A percentile compares a stretch with the other conserved stretches of the same genome.
Conservation (phyloP, 306 rosid genomes). For the Trifolium pratense region DNA sequence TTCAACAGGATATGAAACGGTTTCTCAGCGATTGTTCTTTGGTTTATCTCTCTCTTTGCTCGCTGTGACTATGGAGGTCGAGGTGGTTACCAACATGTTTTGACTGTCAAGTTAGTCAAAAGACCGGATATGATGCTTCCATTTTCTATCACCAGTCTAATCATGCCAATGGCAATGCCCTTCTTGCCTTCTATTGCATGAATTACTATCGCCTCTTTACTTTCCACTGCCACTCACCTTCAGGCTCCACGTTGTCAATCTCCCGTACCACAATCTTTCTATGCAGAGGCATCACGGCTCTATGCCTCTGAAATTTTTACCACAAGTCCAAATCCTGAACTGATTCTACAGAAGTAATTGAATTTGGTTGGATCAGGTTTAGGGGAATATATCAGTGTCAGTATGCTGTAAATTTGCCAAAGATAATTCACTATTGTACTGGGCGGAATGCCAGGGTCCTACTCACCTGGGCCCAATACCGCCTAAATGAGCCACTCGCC, state of each 20-base stretch:
- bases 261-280: neutral
- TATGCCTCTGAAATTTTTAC: neutral
- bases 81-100: neutral
- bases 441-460: too few species aligned
- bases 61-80: neutral
- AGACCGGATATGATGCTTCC: neutral
- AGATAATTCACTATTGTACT: conserved; percentile 5
- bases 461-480: too few species aligned
- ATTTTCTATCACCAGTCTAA: neutral
- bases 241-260: neutral
- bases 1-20: conserved; percentile 2
- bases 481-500: too few species aligned
- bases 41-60: neutral
- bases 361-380: neutral
- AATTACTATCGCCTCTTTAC: neutral
- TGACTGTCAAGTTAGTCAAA: neutral
- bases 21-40: neutral
- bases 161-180: neutral
- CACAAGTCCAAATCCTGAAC: neutral
- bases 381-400: neutral
- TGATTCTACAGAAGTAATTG: neutral
- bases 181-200: neutral
- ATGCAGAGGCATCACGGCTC: neutral
- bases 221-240: neutral
- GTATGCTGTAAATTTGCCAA: neutral